Percentiles rank a stretch among this genome's conserved stretches.
Evolutionary conservation across 2,329 filamentous ascomycete species (phyloP).

Genomic region (Aspergillus pseudoterreus): DNA sequence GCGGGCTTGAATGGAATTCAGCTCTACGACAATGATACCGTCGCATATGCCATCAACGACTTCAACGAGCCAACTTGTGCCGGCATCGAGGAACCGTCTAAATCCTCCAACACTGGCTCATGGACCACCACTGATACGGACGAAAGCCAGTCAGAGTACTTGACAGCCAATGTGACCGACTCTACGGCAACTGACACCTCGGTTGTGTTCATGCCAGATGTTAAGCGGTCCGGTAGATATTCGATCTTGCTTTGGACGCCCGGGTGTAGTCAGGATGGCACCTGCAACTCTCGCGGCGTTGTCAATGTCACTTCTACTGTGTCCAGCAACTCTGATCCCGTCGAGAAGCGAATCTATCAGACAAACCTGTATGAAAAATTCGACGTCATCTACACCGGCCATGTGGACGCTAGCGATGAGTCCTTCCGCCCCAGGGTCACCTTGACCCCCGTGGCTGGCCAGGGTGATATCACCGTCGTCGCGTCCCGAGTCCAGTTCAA

Average conservation of each 20-base stretch:
- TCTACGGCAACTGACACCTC: conserved; percentile 57
- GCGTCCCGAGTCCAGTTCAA: conserved; percentile 82
- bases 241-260: conserved; percentile 88
- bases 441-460: conserved; percentile 62
- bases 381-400: conserved; percentile 83
- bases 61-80: conserved; percentile 88
- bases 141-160: conserved; percentile 70
- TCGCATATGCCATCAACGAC: conserved; percentile 74
- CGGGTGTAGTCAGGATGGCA: conserved; percentile 76
- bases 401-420: conserved; percentile 69
- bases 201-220: conserved; percentile 69
- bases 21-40: conserved; percentile 69
- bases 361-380: conserved; percentile 98
- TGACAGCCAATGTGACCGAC: conserved; percentile 64
- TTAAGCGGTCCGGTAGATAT: conserved; percentile 87
- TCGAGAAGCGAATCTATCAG: conserved; percentile 69
- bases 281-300: conserved; percentile 71
- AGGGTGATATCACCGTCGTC: conserved; percentile 70
- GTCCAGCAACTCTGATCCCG: conserved; percentile 46
- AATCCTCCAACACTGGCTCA: conserved; percentile 65
- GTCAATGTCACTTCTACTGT: conserved; percentile 77
- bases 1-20: conserved; percentile 83
- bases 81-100: conserved; percentile 60
- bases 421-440: conserved; percentile 79
- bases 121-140: conserved; percentile 69